Evolutionary conservation across 1,284 basidiomycete species (phyloP).

Genomic region (Ustanciosporium gigantosporum): DNA sequence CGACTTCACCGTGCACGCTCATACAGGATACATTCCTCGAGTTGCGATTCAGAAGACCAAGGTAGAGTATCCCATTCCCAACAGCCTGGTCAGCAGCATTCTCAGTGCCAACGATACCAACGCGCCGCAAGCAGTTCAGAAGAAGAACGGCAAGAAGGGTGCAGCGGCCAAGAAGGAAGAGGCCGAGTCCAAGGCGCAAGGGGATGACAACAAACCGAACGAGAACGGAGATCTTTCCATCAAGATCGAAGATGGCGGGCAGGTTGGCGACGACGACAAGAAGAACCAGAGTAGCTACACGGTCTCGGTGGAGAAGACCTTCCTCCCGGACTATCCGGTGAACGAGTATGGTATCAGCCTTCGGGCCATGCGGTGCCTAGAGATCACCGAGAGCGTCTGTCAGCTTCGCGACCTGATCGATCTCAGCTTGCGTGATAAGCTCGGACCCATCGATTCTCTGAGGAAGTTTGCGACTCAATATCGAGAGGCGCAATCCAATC

Average conservation of each 20-base stretch:
- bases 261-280: constrained; percentile 15
- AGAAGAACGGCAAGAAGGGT: constrained; percentile 13
- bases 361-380: constrained; percentile 51
- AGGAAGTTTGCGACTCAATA: constrained; percentile 38
- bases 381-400: constrained; percentile 52
- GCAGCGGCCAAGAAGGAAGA: constrained; percentile 21
- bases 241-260: constrained; percentile 16
- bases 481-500: constrained; percentile 25
- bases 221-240: constrained; percentile 14
- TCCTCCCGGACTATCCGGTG: constrained; percentile 47
- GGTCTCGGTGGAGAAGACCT: constrained; percentile 35
- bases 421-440: constrained; percentile 33
- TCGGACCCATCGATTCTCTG: constrained; percentile 40
- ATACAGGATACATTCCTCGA: constrained; percentile 35
- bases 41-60: constrained; percentile 37
- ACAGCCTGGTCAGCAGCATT: constrained; percentile 22
- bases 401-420: constrained; percentile 52
- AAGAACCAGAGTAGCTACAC: constrained; percentile 20
- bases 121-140: constrained; percentile 1
- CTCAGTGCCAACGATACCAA: constrained; percentile 12
- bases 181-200: constrained; percentile 5
- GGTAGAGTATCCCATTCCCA: constrained; percentile 32
- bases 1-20: constrained; percentile 35
- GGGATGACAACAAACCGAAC: constrained; percentile 1
- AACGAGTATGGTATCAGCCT: constrained; percentile 55